Percentiles rank a stretch among this genome's conserved stretches.
These are phyloP conservation scores for Fusarium tanahbumbuense DNA, from an alignment of 2,329 filamentous ascomycete species.

Conservation along the genomic window DNA sequence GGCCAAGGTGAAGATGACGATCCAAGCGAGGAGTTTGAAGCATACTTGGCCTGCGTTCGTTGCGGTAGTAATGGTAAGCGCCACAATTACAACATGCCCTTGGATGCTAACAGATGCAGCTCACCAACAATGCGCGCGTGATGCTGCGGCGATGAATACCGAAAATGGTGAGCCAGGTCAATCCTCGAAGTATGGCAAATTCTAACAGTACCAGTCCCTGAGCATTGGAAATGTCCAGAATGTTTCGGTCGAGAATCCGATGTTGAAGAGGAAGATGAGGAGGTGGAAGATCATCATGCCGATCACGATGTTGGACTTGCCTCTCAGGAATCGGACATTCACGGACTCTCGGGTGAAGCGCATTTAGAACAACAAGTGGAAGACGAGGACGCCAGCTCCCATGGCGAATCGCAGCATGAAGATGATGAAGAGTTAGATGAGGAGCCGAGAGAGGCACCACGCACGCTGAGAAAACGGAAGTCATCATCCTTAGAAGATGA, in stretches of 20 bases:
- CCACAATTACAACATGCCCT: constrained; percentile 31
- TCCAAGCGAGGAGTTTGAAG: constrained; percentile 82
- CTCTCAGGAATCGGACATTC: constrained; percentile 47
- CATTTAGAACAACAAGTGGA: constrained; percentile 13
- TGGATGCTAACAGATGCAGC: constrained; percentile 68
- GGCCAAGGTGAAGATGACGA: constrained; percentile 85
- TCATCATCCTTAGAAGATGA: constrained; percentile 76
- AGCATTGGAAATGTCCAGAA: constrained; percentile 64
- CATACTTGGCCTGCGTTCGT: constrained; percentile 78
- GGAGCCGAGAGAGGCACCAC: constrained; percentile 67
- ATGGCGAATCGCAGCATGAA: constrained; percentile 22
- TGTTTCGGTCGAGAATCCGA: constrained; percentile 55
- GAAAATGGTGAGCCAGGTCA: constrained; percentile 47
- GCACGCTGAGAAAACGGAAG: constrained; percentile 85
- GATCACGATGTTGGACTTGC: constrained; percentile 38
- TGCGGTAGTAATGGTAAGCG: constrained; percentile 87
- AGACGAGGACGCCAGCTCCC: constrained; percentile 28
- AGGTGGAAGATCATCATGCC: constrained; percentile 37
- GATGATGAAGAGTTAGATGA: constrained; percentile 20
- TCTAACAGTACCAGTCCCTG: constrained; percentile 51
- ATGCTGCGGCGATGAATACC: constrained; percentile 61
- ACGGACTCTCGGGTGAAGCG: constrained; percentile 25
- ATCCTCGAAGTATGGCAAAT: not conserved
- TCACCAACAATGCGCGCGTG: constrained; percentile 88
- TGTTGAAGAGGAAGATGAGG: constrained; percentile 49